Conservation (phyloP, 495 filamentous ascomycete species). For the Polyplosphaeria fusca region DNA sequence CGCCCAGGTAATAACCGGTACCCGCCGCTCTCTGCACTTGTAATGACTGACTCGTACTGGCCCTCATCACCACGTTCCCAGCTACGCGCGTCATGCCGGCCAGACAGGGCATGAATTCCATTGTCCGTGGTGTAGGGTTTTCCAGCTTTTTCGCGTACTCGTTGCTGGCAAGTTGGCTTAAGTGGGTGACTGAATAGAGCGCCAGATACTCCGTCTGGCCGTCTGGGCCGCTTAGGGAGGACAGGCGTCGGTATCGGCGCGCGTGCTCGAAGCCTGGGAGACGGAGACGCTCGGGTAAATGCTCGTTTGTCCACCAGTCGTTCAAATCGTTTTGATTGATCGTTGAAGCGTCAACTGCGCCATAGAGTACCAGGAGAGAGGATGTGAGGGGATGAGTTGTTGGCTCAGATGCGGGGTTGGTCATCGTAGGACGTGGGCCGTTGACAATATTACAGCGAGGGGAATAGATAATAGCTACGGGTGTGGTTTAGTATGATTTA, state of each 20-base stretch:
- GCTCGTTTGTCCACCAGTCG: conserved; percentile 27
- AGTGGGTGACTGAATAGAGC: conserved; percentile 7
- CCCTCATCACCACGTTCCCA: background rate
- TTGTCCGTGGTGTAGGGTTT: conserved; percentile 4
- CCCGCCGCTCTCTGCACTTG: background rate
- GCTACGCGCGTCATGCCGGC: conserved; percentile 5
- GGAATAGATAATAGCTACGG: too few relatives aligned
- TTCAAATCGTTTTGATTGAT: conserved; percentile 12
- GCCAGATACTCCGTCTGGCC: conserved; percentile 4
- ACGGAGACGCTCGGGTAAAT: conserved; percentile 18
- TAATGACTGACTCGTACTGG: too few relatives aligned
- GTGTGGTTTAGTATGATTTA: too few relatives aligned
- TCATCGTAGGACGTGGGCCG: too few relatives aligned
- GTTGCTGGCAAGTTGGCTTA: background rate
- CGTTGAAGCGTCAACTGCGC: background rate
- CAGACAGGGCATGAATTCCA: conserved; percentile 3
- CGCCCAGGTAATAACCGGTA: too few relatives aligned
- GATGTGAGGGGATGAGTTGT: too few relatives aligned
- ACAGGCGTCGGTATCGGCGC: conserved; percentile 3
- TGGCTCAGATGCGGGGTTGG: too few relatives aligned
- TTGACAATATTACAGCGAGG: too few relatives aligned
- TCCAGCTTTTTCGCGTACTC: conserved; percentile 1
- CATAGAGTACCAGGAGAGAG: conserved; percentile 6
- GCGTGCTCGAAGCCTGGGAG: conserved; percentile 22
- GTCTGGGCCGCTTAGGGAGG: too few relatives aligned